Percentiles rank a stretch among this genome's conserved stretches.
These are phyloP conservation scores for Lophium mytilinum DNA, from an alignment of 495 filamentous ascomycete species.

Conservation along the genomic window DNA sequence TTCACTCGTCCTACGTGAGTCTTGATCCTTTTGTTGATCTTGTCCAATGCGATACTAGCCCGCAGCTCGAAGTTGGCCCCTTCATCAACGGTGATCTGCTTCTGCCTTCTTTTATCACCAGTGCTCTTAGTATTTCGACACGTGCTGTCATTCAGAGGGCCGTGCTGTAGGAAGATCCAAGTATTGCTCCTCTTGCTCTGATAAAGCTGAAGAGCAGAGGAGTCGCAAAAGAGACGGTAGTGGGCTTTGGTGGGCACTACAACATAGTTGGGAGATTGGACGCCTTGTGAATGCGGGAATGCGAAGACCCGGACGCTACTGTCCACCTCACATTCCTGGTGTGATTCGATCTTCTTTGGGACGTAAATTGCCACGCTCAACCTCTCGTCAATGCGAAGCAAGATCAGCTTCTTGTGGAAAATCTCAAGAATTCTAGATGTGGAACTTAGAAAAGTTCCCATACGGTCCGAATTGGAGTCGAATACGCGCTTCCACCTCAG, in stretches of 20 bases:
- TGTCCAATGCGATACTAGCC: constrained; percentile 41
- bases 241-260: constrained; percentile 38
- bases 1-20: constrained; percentile 40
- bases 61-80: constrained; percentile 37
- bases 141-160: constrained; percentile 32
- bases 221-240: constrained; percentile 41
- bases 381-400: constrained; percentile 39
- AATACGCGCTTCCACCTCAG: constrained; percentile 42
- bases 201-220: constrained; percentile 39
- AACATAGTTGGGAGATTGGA: constrained; percentile 30
- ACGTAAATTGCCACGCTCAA: constrained; percentile 45
- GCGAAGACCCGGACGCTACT: constrained; percentile 41
- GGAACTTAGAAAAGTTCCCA: constrained; percentile 37
- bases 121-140: constrained; percentile 31
- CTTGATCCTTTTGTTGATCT: constrained; percentile 37
- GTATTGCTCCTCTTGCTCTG: constrained; percentile 37
- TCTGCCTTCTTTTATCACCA: constrained; percentile 31
- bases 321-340: constrained; percentile 36
- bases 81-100: constrained; percentile 35
- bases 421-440: constrained; percentile 30
- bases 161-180: constrained; percentile 37
- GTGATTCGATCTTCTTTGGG: constrained; percentile 35
- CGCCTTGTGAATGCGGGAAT: constrained; percentile 40
- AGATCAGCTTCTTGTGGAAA: constrained; percentile 43
- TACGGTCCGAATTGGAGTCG: constrained; percentile 32